A percentile compares a stretch with the other conserved stretches of the same genome.
phyloP scores from a whole-genome alignment of 179 eudicot genomes.

The Silene noctiflora region DNA sequence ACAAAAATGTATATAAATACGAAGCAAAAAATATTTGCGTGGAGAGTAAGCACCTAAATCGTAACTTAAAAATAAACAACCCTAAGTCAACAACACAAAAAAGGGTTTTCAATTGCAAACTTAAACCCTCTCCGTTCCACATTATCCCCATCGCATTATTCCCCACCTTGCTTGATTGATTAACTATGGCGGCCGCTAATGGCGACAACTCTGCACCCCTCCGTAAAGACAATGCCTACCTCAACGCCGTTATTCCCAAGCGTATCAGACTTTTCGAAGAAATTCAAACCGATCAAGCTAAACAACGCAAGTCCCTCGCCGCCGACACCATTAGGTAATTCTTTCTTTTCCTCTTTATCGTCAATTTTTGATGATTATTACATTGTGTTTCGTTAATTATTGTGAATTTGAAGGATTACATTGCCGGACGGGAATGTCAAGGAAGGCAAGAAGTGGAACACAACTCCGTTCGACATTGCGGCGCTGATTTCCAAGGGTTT shows the following conservation, averaged over 20 bases:
- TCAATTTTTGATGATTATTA: not conserved
- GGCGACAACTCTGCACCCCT: slow-evolving; percentile 10
- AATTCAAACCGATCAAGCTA: slow-evolving; percentile 39
- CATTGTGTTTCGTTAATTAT: not conserved
- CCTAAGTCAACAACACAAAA: too few relatives aligned
- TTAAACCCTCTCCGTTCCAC: too few relatives aligned
- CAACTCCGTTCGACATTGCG: slow-evolving; percentile 74
- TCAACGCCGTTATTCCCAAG: slow-evolving; percentile 50
- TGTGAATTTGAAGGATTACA: slow-evolving; percentile 44
- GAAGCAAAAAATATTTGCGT: too few relatives aligned
- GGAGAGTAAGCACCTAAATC: too few relatives aligned
- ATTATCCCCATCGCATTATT: too few relatives aligned
- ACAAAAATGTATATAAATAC: too few relatives aligned
- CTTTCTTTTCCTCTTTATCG: not conserved
- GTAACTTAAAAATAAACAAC: too few relatives aligned
- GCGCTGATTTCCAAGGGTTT: slow-evolving; percentile 76
- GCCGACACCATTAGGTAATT: slow-evolving; percentile 53
- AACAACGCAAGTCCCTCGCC: slow-evolving; percentile 38
- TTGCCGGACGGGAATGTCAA: slow-evolving; percentile 85
- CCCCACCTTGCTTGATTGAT: too few relatives aligned
- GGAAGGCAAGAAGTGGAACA: slow-evolving; percentile 75
- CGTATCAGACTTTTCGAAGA: slow-evolving; percentile 55
- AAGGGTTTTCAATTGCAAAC: too few relatives aligned
- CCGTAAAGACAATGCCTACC: slow-evolving; percentile 60
- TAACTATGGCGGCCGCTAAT: slow-evolving; percentile 19